These are phyloP conservation scores for Fusarium verrucosum DNA, from an alignment of 2,329 filamentous ascomycete genomes.

Conservation along the genomic window DNA sequence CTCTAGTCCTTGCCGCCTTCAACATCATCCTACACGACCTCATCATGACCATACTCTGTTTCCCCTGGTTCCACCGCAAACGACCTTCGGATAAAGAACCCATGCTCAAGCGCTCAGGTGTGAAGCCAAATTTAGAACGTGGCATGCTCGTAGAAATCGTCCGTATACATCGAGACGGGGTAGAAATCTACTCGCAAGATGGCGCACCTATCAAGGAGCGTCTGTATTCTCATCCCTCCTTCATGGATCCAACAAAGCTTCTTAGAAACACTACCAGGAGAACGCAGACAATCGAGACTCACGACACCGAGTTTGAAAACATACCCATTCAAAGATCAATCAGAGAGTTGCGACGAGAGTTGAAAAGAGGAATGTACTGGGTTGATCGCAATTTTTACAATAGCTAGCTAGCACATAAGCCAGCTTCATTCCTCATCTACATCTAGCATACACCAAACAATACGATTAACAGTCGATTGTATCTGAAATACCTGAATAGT, in stretches of 20 bases:
- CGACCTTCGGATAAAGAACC: neutral
- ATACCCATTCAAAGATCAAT: neutral
- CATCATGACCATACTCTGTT: neutral
- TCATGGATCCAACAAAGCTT: neutral
- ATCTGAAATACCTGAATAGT: slow-evolving; percentile 31
- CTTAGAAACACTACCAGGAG: neutral
- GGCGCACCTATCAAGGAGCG: neutral
- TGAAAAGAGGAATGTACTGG: neutral
- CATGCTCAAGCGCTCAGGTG: neutral
- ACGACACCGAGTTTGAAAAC: neutral
- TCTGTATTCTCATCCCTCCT: slow-evolving; percentile 14
- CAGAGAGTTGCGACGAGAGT: neutral
- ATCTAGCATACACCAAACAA: slow-evolving; percentile 32
- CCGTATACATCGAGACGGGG: slow-evolving; percentile 7
- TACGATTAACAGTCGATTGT: slow-evolving; percentile 36
- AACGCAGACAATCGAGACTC: neutral
- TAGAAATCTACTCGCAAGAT: slow-evolving; percentile 1
- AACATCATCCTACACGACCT: neutral
- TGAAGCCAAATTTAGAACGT: neutral
- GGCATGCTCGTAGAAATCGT: slow-evolving; percentile 21
- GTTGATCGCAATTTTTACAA: neutral
- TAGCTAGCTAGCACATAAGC: neutral
- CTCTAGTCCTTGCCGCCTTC: neutral
- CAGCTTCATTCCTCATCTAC: slow-evolving; percentile 15
- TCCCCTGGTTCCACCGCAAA: neutral